phyloP scores from a whole-genome alignment of 2,329 filamentous ascomycete genomes.

The Curvularia hawaiiensis region DNA sequence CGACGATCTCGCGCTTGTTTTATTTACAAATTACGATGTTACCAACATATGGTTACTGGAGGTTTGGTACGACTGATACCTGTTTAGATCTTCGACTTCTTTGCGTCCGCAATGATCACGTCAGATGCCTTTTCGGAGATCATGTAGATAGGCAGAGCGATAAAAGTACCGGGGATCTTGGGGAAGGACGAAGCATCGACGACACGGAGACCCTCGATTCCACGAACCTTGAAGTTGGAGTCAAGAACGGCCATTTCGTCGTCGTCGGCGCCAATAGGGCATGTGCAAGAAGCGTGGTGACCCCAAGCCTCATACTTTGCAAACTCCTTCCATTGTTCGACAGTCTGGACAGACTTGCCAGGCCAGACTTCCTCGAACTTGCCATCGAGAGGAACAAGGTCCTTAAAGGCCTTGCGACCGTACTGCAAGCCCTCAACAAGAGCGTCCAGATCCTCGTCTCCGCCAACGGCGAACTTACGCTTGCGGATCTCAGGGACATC shows the following conservation, averaged over 20 bases:
- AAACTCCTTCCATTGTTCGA: slow-evolving; percentile 50
- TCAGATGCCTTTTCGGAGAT: slow-evolving; percentile 67
- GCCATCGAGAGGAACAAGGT: slow-evolving; percentile 51
- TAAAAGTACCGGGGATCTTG: slow-evolving; percentile 57
- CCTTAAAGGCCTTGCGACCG: slow-evolving; percentile 51
- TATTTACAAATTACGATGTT: not conserved
- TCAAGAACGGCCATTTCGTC: slow-evolving; percentile 60
- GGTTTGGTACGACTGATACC: not conserved
- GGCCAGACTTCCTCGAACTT: slow-evolving; percentile 56
- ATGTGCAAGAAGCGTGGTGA: slow-evolving; percentile 64
- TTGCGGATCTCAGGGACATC: slow-evolving; percentile 63
- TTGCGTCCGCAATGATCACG: slow-evolving; percentile 52
- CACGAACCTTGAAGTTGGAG: slow-evolving; percentile 58
- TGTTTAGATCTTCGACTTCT: not conserved
- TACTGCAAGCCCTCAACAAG: slow-evolving; percentile 62
- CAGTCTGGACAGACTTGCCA: slow-evolving; percentile 50
- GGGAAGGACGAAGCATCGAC: slow-evolving; percentile 43
- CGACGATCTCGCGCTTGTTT: not conserved
- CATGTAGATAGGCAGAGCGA: slow-evolving; percentile 60
- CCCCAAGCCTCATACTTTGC: slow-evolving; percentile 45
- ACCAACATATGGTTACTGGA: not conserved
- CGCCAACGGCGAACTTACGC: slow-evolving; percentile 24
- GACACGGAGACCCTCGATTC: slow-evolving; percentile 60
- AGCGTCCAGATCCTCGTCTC: slow-evolving; percentile 55
- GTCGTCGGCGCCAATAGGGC: slow-evolving; percentile 58